phyloP scores from a whole-genome alignment of 2,329 filamentous ascomycete genomes.

The Aspergillus carbonarius region DNA sequence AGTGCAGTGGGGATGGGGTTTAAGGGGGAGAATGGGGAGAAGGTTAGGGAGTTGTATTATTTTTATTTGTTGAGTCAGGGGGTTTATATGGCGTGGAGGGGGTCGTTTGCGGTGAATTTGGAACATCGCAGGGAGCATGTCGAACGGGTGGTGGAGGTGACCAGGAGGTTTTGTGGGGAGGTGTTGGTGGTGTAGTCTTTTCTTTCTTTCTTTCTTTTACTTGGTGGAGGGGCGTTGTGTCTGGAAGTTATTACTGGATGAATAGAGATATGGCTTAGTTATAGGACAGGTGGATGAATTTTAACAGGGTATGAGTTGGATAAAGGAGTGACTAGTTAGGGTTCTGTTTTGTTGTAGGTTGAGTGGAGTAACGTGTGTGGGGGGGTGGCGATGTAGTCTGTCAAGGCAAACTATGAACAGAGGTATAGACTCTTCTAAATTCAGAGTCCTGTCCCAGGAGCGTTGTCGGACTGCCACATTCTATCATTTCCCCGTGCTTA shows the following conservation, averaged over 20 bases:
- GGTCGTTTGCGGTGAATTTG: neutral
- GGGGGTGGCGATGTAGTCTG: neutral
- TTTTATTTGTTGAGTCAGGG: neutral
- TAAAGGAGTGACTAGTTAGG: too few relatives aligned
- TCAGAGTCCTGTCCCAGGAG: neutral
- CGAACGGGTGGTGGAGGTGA: neutral
- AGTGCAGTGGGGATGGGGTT: neutral
- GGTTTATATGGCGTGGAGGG: neutral
- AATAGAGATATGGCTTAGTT: too few relatives aligned
- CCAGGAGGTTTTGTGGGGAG: neutral
- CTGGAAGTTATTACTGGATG: too few relatives aligned
- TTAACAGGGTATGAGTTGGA: too few relatives aligned
- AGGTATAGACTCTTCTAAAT: neutral
- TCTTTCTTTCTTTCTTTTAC: too few relatives aligned
- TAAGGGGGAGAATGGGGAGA: neutral
- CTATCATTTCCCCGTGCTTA: neutral
- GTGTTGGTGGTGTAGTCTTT: neutral
- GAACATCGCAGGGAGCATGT: neutral
- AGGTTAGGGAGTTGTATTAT: neutral
- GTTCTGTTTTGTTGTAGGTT: too few relatives aligned
- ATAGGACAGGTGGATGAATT: too few relatives aligned
- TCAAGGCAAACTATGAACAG: neutral
- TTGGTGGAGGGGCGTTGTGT: too few relatives aligned
- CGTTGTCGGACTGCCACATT: neutral
- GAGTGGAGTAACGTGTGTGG: too few relatives aligned